A percentile compares a stretch with the other conserved stretches of the same genome.
These are phyloP conservation scores for Pythium graminicola DNA, from an alignment of 352 stramenopile genomes.

Conservation along the genomic window DNA sequence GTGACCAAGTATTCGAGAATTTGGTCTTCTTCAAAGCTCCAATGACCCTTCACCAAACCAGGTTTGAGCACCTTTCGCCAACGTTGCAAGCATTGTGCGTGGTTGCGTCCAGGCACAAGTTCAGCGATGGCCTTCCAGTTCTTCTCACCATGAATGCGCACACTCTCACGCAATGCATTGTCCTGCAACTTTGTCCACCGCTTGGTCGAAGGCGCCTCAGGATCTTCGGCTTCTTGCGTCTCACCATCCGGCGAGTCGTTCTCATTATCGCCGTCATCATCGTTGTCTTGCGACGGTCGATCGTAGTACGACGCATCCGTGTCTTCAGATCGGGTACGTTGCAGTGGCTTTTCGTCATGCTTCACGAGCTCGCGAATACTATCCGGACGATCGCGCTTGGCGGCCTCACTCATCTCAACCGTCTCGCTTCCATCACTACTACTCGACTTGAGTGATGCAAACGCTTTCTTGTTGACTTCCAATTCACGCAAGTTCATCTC, in stretches of 20 bases:
- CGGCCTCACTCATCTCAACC: constrained; percentile 24
- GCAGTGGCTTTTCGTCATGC: constrained; percentile 55
- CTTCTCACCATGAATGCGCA: constrained; percentile 78
- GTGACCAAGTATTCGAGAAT: constrained; percentile 89
- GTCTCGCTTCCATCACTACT: constrained; percentile 29
- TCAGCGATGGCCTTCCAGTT: constrained; percentile 89
- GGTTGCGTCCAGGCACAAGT: constrained; percentile 74
- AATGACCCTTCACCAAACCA: constrained; percentile 93
- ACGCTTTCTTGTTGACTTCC: constrained; percentile 70
- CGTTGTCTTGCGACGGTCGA: constrained; percentile 30
- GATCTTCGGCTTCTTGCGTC: constrained; percentile 36
- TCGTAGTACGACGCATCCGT: constrained; percentile 15
- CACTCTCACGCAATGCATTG: constrained; percentile 70
- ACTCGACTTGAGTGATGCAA: constrained; percentile 22
- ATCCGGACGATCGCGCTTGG: constrained; percentile 68
- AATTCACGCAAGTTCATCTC: constrained; percentile 71
- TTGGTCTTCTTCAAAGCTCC: constrained; percentile 93
- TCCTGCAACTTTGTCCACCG: constrained; percentile 87
- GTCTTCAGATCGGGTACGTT: constrained; percentile 49
- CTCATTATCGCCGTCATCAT: constrained; percentile 25
- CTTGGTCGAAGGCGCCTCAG: constrained; percentile 73
- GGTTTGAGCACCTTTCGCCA: constrained; percentile 93
- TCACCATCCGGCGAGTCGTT: constrained; percentile 17
- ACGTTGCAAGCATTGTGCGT: constrained; percentile 84
- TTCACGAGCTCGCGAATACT: constrained; percentile 53